A percentile compares a stretch with the other conserved stretches of the same genome.
These are phyloP conservation scores for Hamigera avellanea DNA, from an alignment of 495 filamentous ascomycete species.

Conservation along the genomic window DNA sequence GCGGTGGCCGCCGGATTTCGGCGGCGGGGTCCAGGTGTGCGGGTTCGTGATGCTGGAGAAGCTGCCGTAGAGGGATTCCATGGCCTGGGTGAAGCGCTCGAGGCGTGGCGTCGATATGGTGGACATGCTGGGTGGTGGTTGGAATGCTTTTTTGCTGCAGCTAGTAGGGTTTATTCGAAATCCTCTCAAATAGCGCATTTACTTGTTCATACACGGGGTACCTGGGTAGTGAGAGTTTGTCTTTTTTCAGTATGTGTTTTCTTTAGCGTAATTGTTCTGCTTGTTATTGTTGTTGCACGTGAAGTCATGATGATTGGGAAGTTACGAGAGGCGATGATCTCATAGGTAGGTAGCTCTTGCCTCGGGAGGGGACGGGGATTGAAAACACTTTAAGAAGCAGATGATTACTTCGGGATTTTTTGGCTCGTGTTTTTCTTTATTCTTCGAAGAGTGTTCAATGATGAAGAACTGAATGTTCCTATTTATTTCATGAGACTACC, in stretches of 20 bases:
- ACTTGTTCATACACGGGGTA: too few relatives aligned
- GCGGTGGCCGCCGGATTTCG: constrained; percentile 46
- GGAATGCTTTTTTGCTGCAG: not conserved
- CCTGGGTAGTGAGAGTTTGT: too few relatives aligned
- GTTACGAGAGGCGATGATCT: not conserved
- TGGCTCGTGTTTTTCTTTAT: too few relatives aligned
- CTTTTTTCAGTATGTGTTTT: not conserved
- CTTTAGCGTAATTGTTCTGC: not conserved
- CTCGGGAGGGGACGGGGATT: too few relatives aligned
- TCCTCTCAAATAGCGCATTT: too few relatives aligned
- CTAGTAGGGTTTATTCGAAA: too few relatives aligned
- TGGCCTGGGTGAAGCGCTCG: constrained; percentile 24
- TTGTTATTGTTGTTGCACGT: not conserved
- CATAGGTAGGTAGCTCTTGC: not conserved
- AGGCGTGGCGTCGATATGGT: constrained; percentile 12
- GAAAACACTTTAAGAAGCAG: too few relatives aligned
- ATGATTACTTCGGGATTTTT: too few relatives aligned
- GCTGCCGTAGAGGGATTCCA: constrained; percentile 29
- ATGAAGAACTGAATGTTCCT: not conserved
- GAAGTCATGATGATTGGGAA: constrained; percentile 10
- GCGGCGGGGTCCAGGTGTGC: constrained; percentile 30
- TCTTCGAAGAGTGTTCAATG: too few relatives aligned
- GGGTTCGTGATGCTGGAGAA: constrained; percentile 20
- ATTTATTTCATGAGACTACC: not conserved
- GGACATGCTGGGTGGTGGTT: constrained; percentile 10